Conservation (phyloP, 345 rosid genomes). For the Punica granatum region DNA sequence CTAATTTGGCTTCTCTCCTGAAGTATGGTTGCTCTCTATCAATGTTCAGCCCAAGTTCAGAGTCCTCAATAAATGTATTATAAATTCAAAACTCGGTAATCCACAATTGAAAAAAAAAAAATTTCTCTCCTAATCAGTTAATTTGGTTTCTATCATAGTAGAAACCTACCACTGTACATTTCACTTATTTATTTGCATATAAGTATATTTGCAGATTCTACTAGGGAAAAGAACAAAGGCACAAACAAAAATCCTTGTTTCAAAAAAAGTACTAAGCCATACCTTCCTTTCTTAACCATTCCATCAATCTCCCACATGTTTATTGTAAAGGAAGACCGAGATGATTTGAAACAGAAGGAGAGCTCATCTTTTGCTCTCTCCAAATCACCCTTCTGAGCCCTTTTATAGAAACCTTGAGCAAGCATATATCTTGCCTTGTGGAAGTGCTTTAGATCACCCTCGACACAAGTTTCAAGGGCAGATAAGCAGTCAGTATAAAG, state of each 20-base stretch:
- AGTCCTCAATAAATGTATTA: neutral
- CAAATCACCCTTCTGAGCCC: slow-evolving; percentile 64
- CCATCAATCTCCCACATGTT: slow-evolving; percentile 99
- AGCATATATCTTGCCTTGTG: slow-evolving; percentile 97
- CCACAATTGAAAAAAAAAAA: neutral
- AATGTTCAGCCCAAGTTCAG: neutral
- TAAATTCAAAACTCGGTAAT: neutral
- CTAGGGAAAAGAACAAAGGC: too few species aligned
- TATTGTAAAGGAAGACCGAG: slow-evolving; percentile 87
- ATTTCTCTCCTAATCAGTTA: neutral
- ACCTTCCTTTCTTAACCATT: slow-evolving; percentile 96
- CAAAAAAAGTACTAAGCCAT: slow-evolving; percentile 2
- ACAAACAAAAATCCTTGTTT: too few species aligned
- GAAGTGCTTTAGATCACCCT: slow-evolving; percentile 96
- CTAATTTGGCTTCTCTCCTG: neutral
- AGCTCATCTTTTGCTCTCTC: slow-evolving; percentile 93
- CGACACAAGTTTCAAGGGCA: slow-evolving; percentile 79
- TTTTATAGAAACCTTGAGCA: slow-evolving; percentile 75
- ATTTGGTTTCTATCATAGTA: neutral
- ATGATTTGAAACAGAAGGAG: slow-evolving; percentile 88
- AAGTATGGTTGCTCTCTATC: neutral
- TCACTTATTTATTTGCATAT: neutral
- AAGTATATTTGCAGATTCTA: neutral
- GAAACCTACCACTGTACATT: neutral
- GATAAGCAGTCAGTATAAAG: slow-evolving; percentile 84